Conservation (phyloP, 108 stramenopile genomes). For the Stephanodiscus triporus region DNA sequence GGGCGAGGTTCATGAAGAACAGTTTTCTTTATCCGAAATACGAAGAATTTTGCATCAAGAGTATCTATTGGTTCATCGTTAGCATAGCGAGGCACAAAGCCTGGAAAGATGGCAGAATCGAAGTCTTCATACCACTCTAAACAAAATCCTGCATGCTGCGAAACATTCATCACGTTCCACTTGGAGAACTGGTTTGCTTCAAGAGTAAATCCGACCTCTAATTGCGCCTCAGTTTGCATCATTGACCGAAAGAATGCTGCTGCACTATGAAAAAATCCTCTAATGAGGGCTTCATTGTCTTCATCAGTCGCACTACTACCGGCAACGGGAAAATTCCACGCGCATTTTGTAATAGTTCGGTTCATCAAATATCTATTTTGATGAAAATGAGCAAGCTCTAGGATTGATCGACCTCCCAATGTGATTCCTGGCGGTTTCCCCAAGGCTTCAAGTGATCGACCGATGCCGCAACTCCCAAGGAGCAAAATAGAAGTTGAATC, state of each 20-base stretch:
- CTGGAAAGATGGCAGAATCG: constrained; percentile 28
- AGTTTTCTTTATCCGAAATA: constrained; percentile 22
- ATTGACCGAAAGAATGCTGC: constrained; percentile 19
- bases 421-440: constrained; percentile 11
- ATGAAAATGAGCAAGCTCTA: constrained; percentile 11
- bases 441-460: constrained; percentile 18
- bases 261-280: constrained; percentile 34
- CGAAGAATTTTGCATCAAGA: constrained; percentile 23
- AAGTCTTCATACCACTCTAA: constrained; percentile 22
- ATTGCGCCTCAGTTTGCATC: background rate
- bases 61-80: constrained; percentile 9
- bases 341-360: background rate
- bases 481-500: constrained; percentile 11
- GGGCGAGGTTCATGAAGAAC: background rate
- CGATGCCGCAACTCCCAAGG: constrained; percentile 16
- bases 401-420: background rate
- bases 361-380: background rate
- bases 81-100: constrained; percentile 19
- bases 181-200: constrained; percentile 23
- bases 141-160: constrained; percentile 27
- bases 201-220: constrained; percentile 30
- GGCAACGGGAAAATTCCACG: constrained; percentile 29
- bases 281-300: constrained; percentile 13
- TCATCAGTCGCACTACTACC: constrained; percentile 12
- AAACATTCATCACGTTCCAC: constrained; percentile 30